Evolutionary conservation across 75 land plant species (phyloP).

Genomic region (Ceratopteris richardii): DNA sequence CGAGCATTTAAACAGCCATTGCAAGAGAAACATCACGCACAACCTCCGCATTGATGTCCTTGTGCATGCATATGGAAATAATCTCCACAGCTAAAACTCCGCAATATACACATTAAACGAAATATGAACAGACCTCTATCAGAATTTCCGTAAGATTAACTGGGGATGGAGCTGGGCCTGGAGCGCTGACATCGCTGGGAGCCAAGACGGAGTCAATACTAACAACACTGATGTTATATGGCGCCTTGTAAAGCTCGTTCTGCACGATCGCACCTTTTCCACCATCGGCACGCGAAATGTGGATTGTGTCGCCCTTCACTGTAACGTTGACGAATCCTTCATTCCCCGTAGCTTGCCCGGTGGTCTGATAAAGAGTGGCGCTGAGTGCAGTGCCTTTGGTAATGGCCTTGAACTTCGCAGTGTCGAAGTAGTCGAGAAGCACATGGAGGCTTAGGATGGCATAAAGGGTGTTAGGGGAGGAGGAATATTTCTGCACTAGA

Average conservation of each 20-base stretch:
- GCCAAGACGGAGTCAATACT: slow-evolving; percentile 25
- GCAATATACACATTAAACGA: too few relatives aligned
- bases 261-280: neutral
- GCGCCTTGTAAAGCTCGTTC: slow-evolving; percentile 14
- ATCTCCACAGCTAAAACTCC: too few relatives aligned
- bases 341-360: slow-evolving; percentile 29
- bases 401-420: slow-evolving; percentile 22
- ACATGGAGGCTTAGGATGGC: slow-evolving; percentile 34
- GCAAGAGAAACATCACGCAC: too few relatives aligned
- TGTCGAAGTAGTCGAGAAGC: slow-evolving; percentile 47
- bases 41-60: too few relatives aligned
- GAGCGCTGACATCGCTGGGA: slow-evolving; percentile 18
- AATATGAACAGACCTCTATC: too few relatives aligned
- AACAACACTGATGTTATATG: slow-evolving; percentile 42
- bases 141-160: slow-evolving; percentile 7
- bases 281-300: slow-evolving; percentile 11
- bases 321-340: slow-evolving; percentile 48
- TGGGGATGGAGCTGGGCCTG: slow-evolving; percentile 1
- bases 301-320: neutral
- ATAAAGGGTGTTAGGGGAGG: slow-evolving; percentile 8
- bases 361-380: slow-evolving; percentile 50
- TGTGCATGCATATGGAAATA: too few relatives aligned
- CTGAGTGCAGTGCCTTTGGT: slow-evolving; percentile 11
- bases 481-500: slow-evolving; percentile 2
- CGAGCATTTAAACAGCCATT: too few relatives aligned